Evolutionary conservation across 176 grass and related monocot species (phyloP).

Genomic region (Oryza meyeriana): DNA sequence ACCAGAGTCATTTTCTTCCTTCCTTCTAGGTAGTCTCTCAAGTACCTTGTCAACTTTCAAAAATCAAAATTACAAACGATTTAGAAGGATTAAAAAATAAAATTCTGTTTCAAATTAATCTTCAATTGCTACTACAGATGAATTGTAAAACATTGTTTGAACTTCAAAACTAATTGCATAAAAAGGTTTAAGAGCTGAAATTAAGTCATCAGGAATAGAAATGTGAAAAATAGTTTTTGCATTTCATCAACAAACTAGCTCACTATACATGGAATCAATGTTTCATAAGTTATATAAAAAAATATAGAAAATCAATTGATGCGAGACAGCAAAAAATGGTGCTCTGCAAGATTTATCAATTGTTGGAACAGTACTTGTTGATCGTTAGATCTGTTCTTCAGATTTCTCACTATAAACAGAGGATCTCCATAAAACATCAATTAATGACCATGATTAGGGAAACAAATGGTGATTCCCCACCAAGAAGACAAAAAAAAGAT

Average conservation of each 20-base stretch:
- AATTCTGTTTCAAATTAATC: neutral
- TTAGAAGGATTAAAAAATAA: neutral
- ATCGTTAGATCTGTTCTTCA: neutral
- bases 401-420: neutral
- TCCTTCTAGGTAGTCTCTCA: constrained; percentile 89
- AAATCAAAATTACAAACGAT: constrained; percentile 27
- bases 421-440: neutral
- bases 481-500: neutral
- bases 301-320: neutral
- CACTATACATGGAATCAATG: neutral
- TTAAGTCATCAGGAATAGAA: neutral
- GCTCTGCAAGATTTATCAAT: neutral
- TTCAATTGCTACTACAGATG: neutral
- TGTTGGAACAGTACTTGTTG: neutral
- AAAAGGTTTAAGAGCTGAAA: neutral
- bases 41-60: constrained; percentile 84
- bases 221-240: neutral
- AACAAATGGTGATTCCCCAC: neutral
- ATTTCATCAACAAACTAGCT: neutral
- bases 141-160: neutral
- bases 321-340: neutral
- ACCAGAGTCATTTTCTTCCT: constrained; percentile 92
- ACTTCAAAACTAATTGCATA: neutral
- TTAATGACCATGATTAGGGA: neutral
- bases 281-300: neutral